These are phyloP conservation scores for Somion occarium DNA, from an alignment of 1,284 basidiomycete species.

Conservation along the genomic window DNA sequence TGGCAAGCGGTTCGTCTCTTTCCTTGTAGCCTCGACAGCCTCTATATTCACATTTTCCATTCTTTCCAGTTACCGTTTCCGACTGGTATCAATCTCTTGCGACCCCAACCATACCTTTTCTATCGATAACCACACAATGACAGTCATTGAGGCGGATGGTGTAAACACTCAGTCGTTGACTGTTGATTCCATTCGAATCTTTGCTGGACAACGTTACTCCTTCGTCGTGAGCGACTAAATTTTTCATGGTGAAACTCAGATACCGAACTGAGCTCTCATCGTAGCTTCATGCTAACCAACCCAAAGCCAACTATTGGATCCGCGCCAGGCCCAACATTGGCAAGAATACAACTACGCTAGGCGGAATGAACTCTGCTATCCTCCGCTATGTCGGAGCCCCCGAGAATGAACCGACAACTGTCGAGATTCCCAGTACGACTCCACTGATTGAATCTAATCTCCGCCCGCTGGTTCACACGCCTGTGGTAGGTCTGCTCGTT, in stretches of 20 bases:
- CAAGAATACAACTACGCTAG: conserved; percentile 14
- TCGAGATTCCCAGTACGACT: conserved; percentile 16
- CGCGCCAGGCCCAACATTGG: conserved; percentile 30
- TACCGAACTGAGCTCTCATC: neutral
- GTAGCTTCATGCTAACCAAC: conserved; percentile 2
- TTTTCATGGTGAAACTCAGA: neutral
- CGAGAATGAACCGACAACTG: conserved; percentile 28
- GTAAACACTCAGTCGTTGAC: conserved; percentile 34
- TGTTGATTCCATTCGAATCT: conserved; percentile 38
- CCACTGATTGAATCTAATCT: conserved; percentile 26
- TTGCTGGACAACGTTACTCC: conserved; percentile 33
- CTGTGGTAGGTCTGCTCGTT: conserved; percentile 12
- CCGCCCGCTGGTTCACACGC: conserved; percentile 14
- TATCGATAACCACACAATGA: conserved; percentile 43
- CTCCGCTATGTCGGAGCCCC: conserved; percentile 34
- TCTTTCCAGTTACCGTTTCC: conserved; percentile 28
- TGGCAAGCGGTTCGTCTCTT: conserved; percentile 29
- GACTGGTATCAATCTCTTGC: conserved; percentile 47
- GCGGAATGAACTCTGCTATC: conserved; percentile 34
- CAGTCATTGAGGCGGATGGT: conserved; percentile 51
- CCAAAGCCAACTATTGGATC: conserved; percentile 29
- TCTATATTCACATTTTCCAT: too few species aligned
- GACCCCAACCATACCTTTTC: conserved; percentile 30
- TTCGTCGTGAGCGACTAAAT: conserved; percentile 21
- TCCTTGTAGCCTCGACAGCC: too few species aligned